Base-by-base conservation (phyloP, 495 filamentous ascomycete genomes). In the Diplogelasinospora grovesii region DNA sequence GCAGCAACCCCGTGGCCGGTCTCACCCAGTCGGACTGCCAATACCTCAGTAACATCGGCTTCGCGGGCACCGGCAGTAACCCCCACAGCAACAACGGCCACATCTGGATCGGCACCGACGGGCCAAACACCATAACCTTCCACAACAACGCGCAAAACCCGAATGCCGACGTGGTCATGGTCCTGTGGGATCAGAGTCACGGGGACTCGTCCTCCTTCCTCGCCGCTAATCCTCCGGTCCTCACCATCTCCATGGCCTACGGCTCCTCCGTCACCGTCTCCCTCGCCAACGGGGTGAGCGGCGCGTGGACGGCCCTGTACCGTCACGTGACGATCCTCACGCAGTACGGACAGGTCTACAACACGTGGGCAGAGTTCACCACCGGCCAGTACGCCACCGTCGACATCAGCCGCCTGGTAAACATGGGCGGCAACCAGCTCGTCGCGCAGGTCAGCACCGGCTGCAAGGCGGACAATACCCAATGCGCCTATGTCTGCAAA, bases 341-440 rank as follows among this genome's bases (percentile, higher is more conserved):
- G 11, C 15, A 18, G 31, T 24, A 43, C 26, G 60, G 56, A 19
- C 48, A 50, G 31, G 32, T 61, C 30, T 27, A 33, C 41, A 55
- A 64, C 39, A 60, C 53, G 9, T 61, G 59, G 58, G 43, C 47
- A 19, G 60, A 64, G 46, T 48, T 49, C 46, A 61, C 52, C 20
- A 52, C 41, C 4, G 46, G 42, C 25, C 6, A 25, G 5, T 30
- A 16, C 9, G 56, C 50, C 43, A 48, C 43, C 15, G 47, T 58
- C 19, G 49, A 64, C 29, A 42, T 64, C 40, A 49, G 47, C 32
- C 46, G 54, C 29, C 32, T 54, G 36, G 43, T 57, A 39, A 58
- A 60, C 51, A 60, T 64, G 59, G 32, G 30, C 22, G 60, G 60
- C 18, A 43, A 52, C 42, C 16, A 11, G 21, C 50, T 64, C 36